phyloP scores from a whole-genome alignment of 192 early-diverging fungal species.

The Dispira simplex region DNA sequence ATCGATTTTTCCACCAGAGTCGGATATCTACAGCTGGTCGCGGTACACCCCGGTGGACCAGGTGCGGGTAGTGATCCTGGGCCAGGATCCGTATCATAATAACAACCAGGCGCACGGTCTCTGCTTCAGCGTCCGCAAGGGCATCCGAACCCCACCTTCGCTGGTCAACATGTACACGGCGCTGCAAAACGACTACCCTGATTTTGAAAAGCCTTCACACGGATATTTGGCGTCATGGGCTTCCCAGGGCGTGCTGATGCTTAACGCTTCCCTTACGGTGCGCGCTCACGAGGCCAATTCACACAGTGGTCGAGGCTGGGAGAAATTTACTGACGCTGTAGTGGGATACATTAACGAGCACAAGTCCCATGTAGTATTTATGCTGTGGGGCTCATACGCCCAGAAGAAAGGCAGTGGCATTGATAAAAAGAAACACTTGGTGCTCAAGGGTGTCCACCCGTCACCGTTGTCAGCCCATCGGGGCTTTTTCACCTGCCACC shows the following conservation, averaged over 20 bases:
- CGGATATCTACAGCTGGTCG: conserved; percentile 73
- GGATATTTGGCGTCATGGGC: conserved; percentile 75
- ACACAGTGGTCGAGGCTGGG: conserved; percentile 76
- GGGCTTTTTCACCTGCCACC: conserved; percentile 76
- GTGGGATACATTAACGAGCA: conserved; percentile 51
- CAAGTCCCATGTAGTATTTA: conserved; percentile 59
- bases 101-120: conserved; percentile 76
- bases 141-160: conserved; percentile 66
- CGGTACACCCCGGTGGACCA: conserved; percentile 46
- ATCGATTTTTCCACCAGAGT: conserved; percentile 54
- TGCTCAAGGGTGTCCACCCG: conserved; percentile 79
- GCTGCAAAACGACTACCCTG: conserved; percentile 49
- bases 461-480: conserved; percentile 72
- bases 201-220: conserved; percentile 54
- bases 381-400: conserved; percentile 85
- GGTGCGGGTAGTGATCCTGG: conserved; percentile 81
- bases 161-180: conserved; percentile 84
- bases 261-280: conserved; percentile 83
- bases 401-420: conserved; percentile 69
- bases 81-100: conserved; percentile 74
- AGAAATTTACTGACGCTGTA: conserved; percentile 70
- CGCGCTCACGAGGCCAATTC: conserved; percentile 60
- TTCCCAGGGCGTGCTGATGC: conserved; percentile 70
- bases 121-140: conserved; percentile 77
- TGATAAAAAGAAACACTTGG: conserved; percentile 64